Conservation (phyloP, 768 basidiomycete species). For the Sarcomyxa edulis region DNA sequence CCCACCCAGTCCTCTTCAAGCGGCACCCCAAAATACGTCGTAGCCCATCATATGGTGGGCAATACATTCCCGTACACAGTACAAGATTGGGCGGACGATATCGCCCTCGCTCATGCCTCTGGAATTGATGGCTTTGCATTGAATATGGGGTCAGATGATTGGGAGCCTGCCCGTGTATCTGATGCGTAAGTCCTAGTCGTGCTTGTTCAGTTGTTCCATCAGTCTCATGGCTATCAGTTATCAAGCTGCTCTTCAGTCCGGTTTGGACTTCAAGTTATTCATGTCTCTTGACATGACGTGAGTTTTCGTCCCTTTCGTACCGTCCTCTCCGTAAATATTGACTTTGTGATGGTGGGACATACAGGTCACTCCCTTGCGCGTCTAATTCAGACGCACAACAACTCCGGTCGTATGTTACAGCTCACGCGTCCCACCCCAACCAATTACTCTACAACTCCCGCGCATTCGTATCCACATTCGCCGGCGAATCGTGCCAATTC, state of each 20-base stretch:
- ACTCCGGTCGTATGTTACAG: slow-evolving; percentile 49
- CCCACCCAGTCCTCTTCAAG: slow-evolving; percentile 11
- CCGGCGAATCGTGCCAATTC: slow-evolving; percentile 65
- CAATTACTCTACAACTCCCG: slow-evolving; percentile 42
- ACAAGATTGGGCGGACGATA: slow-evolving; percentile 45
- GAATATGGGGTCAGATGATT: slow-evolving; percentile 60
- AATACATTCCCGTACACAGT: slow-evolving; percentile 60
- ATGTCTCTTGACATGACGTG: slow-evolving; percentile 78
- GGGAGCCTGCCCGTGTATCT: slow-evolving; percentile 57
- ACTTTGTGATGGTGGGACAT: no score
- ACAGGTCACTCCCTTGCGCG: slow-evolving; percentile 50
- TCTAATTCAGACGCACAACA: slow-evolving; percentile 39
- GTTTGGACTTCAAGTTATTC: slow-evolving; percentile 64
- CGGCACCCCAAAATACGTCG: slow-evolving; percentile 37
- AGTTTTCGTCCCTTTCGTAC: slow-evolving; percentile 14
- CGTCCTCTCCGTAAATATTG: background rate
- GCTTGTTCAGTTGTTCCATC: slow-evolving; percentile 1
- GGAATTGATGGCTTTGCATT: slow-evolving; percentile 71
- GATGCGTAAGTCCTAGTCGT: slow-evolving; percentile 45
- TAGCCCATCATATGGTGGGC: slow-evolving; percentile 61
- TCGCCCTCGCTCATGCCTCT: slow-evolving; percentile 46
- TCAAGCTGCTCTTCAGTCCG: slow-evolving; percentile 45
- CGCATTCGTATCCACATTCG: slow-evolving; percentile 65
- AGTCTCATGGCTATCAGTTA: slow-evolving; percentile 31
- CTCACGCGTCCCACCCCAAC: slow-evolving; percentile 51